Base-by-base conservation (phyloP, 352 stramenopile species). In the Phytophthora ramorum region DNA sequence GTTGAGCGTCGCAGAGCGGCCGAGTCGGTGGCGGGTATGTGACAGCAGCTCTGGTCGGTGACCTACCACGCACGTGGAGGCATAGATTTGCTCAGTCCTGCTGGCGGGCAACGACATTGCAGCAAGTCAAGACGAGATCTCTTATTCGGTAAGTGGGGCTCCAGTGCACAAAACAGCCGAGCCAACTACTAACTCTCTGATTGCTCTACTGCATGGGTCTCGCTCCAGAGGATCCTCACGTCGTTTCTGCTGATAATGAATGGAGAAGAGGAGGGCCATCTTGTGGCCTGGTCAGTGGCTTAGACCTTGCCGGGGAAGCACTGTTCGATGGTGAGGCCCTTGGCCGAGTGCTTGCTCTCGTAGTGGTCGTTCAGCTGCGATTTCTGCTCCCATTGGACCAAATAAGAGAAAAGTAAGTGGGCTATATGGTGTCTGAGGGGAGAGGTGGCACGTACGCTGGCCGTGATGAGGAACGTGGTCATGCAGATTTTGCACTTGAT, bases 401-500 rank as follows among this genome's bases (percentile, higher is more conserved):
- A 69, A 19, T 26, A 7, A 28, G 35, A 34, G 20, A 50, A 60
- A 40, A 20, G 17, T 40, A 12, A 59, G 28, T 35, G 22, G 4
- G 51, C 16, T 62, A 17, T n/a, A 14, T 12, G 3, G 7, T 9
- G 34, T 16, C 0, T 5, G 7, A 46, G 4, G 40, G 40, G 4
- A 5, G 12, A 17, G 40, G 81, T 46, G 40, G 28, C n/a, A 45
- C 86, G 58, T 83, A 93, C 87, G 47, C 71, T 92, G 50, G 84
- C 87, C 22, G 86, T 95, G 73, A 93, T 76, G 78, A 95, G 90
- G 63, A 95, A 93, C 13, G 85, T 93, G 26, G 85, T 92, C 73
- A 95, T 86, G 73, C 87, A 95, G 74, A 95, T 92, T 54, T 92
- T 95, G 82, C 87, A 95, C 77, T 93, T 95, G 76, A 92, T 78